Percentiles rank a stretch among this genome's conserved stretches.
Evolutionary conservation across 2,329 filamentous ascomycete genomes (phyloP).

Genomic region (Mycosphaerella arachidis): DNA sequence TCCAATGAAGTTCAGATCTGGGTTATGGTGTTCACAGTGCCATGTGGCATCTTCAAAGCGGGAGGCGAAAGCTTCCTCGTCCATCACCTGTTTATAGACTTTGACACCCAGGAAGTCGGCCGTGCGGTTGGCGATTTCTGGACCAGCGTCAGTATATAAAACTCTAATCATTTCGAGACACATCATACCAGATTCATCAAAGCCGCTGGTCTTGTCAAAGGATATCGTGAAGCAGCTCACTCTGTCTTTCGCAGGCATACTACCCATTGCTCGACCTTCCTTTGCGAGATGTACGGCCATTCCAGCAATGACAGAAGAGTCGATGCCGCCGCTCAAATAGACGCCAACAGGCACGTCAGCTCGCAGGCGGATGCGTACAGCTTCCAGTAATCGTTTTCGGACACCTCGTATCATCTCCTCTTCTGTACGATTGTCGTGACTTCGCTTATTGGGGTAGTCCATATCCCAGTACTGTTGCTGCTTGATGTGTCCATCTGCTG

Average conservation of each 20-base stretch:
- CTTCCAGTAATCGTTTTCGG: constrained; percentile 47
- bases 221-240: constrained; percentile 51
- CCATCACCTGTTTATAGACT: constrained; percentile 41
- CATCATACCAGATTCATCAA: constrained; percentile 45
- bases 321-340: constrained; percentile 55
- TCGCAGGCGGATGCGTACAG: constrained; percentile 50
- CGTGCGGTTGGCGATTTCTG: constrained; percentile 44
- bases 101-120: constrained; percentile 47
- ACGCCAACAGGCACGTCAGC: constrained; percentile 57
- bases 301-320: constrained; percentile 54
- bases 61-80: constrained; percentile 41
- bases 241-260: constrained; percentile 36
- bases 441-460: constrained; percentile 47
- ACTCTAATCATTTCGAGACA: neutral
- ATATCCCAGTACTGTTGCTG: constrained; percentile 51
- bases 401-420: constrained; percentile 51
- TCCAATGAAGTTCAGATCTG: constrained; percentile 51
- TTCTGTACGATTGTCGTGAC: constrained; percentile 41
- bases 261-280: constrained; percentile 47
- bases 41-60: constrained; percentile 44
- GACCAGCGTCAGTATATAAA: neutral
- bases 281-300: constrained; percentile 52
- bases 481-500: constrained; percentile 36
- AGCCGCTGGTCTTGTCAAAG: constrained; percentile 47
- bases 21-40: constrained; percentile 43